A percentile compares a stretch with the other conserved stretches of the same genome.
Evolutionary conservation across 228 moss, liverwort and hornwort genomes (phyloP).

Genomic region (Sphagnum fallax): DNA sequence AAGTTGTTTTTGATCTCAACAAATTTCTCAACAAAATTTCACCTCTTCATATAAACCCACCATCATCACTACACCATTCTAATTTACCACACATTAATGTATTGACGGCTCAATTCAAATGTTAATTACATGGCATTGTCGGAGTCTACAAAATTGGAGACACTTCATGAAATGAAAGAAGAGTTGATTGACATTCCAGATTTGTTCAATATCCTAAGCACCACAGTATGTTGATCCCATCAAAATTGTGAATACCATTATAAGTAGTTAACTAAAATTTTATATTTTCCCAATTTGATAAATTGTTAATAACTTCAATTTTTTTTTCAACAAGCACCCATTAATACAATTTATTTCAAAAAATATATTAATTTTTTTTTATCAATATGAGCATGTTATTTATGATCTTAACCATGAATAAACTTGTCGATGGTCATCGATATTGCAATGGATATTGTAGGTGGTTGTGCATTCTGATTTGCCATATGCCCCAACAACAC

Average conservation of each 20-base stretch:
- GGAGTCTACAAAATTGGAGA: conserved; percentile 25
- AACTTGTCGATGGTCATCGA: too few species aligned
- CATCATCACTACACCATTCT: too few species aligned
- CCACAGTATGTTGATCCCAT: conserved; percentile 13
- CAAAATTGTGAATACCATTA: not conserved
- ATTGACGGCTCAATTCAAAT: too few species aligned
- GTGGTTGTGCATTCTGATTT: conserved; percentile 40
- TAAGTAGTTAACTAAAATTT: not conserved
- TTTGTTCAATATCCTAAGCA: conserved; percentile 20
- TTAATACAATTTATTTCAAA: not conserved
- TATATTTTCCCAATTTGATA: not conserved
- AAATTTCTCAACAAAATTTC: too few species aligned
- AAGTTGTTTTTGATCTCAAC: too few species aligned
- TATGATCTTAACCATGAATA: not conserved
- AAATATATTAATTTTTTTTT: not conserved
- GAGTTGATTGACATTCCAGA: conserved; percentile 34
- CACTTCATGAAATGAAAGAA: conserved; percentile 37
- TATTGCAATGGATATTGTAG: conserved; percentile 5
- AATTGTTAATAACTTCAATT: not conserved
- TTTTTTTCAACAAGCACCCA: not conserved
- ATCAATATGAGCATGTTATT: not conserved
- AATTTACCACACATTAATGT: too few species aligned
- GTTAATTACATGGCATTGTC: conserved; percentile 12
- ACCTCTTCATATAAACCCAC: too few species aligned
- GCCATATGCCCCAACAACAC: conserved; percentile 29